These are phyloP conservation scores for Babjeviella inositovora DNA, from an alignment of 805 yeast genomes.

Conservation along the genomic window DNA sequence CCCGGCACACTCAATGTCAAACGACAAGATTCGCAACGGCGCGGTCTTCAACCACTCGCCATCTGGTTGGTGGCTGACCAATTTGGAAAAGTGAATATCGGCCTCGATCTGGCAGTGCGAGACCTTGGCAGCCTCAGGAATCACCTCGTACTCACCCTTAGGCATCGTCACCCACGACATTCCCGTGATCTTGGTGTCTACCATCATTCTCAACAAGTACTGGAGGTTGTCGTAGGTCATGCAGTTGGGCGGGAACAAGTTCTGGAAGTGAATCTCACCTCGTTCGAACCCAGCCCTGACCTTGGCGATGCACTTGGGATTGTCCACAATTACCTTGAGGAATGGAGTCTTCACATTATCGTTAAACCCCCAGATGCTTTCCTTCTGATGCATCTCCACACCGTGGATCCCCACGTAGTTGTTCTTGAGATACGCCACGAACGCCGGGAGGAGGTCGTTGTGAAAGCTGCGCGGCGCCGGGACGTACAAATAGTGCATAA, in stretches of 20 bases:
- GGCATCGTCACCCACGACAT: slow-evolving; percentile 97
- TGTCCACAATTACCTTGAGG: slow-evolving; percentile 52
- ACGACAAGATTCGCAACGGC: slow-evolving; percentile 82
- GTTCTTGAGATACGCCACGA: slow-evolving; percentile 26
- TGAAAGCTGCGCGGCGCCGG: slow-evolving; percentile 77
- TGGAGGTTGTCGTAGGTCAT: slow-evolving; percentile 86
- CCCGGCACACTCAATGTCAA: slow-evolving; percentile 98
- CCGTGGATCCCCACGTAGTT: slow-evolving; percentile 42
- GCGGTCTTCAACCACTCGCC: slow-evolving; percentile 92
- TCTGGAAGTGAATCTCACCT: slow-evolving; percentile 56
- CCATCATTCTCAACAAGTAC: slow-evolving; percentile 73
- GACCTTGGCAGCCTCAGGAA: slow-evolving; percentile 18
- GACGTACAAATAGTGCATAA: slow-evolving; percentile 78
- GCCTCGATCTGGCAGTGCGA: slow-evolving; percentile 86
- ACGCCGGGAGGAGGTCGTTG: slow-evolving; percentile 29
- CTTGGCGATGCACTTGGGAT: slow-evolving; percentile 50
- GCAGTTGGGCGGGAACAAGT: slow-evolving; percentile 37
- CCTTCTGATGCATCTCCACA: slow-evolving; percentile 54
- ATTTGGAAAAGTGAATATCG: slow-evolving; percentile 43
- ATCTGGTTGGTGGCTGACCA: slow-evolving; percentile 74
- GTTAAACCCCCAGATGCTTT: slow-evolving; percentile 87
- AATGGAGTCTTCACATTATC: slow-evolving; percentile 70
- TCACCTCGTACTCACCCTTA: slow-evolving; percentile 41
- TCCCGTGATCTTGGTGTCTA: slow-evolving; percentile 84
- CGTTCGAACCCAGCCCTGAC: slow-evolving; percentile 72